Evolutionary conservation across 805 yeast species (phyloP).

Genomic region (Zygosaccharomyces rouxii): DNA sequence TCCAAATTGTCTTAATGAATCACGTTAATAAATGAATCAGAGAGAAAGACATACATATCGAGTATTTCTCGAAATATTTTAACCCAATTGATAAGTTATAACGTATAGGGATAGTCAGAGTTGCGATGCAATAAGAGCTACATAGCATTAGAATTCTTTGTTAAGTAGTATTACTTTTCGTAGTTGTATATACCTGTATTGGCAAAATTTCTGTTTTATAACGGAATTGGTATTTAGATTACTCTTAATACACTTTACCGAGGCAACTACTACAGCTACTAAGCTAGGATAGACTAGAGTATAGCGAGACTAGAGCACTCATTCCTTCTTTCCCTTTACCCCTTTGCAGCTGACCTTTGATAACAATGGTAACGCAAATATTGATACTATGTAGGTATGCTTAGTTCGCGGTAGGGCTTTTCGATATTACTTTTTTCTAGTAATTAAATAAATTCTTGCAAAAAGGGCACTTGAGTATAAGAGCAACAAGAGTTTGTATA

Average conservation of each 20-base stretch:
- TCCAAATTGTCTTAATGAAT: neutral
- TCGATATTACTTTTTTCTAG: neutral
- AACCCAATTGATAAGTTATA: neutral
- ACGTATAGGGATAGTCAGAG: neutral
- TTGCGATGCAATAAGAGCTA: neutral
- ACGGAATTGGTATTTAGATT: neutral
- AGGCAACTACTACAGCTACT: neutral
- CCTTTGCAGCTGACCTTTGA: neutral
- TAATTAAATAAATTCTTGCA: neutral
- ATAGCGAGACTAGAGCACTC: neutral
- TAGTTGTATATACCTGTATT: slow-evolving; percentile 1
- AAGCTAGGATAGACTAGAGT: neutral
- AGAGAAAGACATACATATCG: neutral
- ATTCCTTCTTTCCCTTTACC: neutral
- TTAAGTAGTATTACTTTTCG: neutral
- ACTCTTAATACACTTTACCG: neutral
- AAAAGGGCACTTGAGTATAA: neutral
- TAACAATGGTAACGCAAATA: neutral
- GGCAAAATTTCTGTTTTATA: neutral
- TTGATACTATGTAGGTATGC: neutral
- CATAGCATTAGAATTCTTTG: neutral
- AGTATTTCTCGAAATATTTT: neutral
- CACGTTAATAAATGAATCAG: slow-evolving; percentile 4
- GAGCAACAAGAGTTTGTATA: neutral
- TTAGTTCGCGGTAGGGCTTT: neutral